Evolutionary conservation across 768 basidiomycete genomes (phyloP).

Genomic region (Filobasidium wieringae): DNA sequence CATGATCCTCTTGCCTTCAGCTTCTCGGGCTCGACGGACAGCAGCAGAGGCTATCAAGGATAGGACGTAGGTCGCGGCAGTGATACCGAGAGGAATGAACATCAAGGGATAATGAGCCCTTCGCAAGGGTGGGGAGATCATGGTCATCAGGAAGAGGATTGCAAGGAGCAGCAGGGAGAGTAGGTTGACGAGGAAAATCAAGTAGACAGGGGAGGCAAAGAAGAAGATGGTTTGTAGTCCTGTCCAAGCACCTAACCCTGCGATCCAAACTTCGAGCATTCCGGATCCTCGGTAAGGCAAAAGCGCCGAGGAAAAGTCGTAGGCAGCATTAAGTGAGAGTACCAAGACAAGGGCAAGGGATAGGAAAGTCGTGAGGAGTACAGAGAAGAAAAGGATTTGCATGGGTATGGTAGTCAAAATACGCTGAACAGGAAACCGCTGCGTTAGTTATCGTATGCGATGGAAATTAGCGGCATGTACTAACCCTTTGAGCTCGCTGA

Average conservation of each 20-base stretch:
- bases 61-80: constrained; percentile 24
- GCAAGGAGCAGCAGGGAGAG: constrained; percentile 27
- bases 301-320: constrained; percentile 26
- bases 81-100: constrained; percentile 25
- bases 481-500: background rate
- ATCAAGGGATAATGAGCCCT: constrained; percentile 27
- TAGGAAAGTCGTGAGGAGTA: constrained; percentile 24
- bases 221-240: constrained; percentile 32
- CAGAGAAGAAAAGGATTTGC: constrained; percentile 20
- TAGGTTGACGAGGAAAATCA: constrained; percentile 36
- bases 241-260: constrained; percentile 32
- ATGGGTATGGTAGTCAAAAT: background rate
- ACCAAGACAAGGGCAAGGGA: constrained; percentile 26
- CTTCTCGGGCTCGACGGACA: constrained; percentile 27
- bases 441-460: background rate
- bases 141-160: constrained; percentile 28
- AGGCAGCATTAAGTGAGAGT: constrained; percentile 27
- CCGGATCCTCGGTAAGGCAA: constrained; percentile 27
- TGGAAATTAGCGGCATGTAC: background rate
- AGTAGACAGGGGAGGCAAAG: constrained; percentile 34
- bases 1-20: constrained; percentile 27
- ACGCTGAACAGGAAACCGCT: background rate
- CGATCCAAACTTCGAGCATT: constrained; percentile 34
- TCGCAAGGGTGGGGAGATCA: constrained; percentile 26
- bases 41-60: constrained; percentile 29